Conservation (phyloP, 441 rosid genomes). For the Mallotus japonicus region DNA sequence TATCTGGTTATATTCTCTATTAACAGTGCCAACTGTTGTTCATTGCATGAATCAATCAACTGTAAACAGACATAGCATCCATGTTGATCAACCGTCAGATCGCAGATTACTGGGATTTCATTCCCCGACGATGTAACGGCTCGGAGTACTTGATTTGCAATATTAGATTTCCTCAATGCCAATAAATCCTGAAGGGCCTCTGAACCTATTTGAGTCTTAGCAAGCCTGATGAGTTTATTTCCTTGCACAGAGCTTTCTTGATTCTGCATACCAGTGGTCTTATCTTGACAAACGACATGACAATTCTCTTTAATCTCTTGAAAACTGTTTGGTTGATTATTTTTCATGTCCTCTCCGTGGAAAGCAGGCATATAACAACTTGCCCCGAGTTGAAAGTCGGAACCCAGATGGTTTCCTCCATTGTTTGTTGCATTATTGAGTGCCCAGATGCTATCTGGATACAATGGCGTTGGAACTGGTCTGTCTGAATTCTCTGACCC, state of each 20-base stretch:
- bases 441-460: neutral
- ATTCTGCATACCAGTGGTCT: neutral
- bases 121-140: neutral
- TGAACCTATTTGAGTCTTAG: constrained; percentile 9
- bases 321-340: neutral
- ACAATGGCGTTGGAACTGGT: neutral
- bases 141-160: constrained; percentile 3
- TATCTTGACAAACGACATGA: neutral
- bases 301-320: neutral
- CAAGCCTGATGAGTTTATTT: neutral
- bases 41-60: constrained; percentile 23
- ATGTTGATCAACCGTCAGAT: constrained; percentile 23
- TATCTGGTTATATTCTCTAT: neutral
- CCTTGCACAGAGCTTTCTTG: neutral
- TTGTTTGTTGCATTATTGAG: neutral
- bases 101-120: constrained; percentile 16
- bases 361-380: no score
- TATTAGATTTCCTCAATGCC: neutral
- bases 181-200: constrained; percentile 8
- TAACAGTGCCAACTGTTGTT: constrained; percentile 16
- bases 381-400: no score
- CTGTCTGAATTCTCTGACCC: neutral
- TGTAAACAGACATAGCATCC: constrained; percentile 27
- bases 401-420: neutral
- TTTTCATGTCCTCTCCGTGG: neutral